phyloP scores from a whole-genome alignment of 371 early-diverging fungal genomes.

The Mortierella sp. region DNA sequence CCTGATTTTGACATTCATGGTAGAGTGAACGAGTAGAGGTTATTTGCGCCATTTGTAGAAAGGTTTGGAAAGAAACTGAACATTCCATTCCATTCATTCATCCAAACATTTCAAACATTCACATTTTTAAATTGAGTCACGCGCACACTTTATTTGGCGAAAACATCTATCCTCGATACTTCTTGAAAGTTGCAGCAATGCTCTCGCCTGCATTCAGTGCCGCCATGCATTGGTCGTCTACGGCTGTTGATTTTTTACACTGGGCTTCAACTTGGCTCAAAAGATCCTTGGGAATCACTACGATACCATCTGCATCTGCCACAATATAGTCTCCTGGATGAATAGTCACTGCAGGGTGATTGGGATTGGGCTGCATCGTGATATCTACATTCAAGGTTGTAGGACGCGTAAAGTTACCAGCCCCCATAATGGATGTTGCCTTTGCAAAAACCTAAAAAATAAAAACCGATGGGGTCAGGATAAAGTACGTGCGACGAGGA shows the following conservation, averaged over 20 bases:
- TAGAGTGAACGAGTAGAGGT: constrained; percentile 36
- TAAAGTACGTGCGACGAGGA: not conserved
- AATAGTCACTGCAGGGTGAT: constrained; percentile 66
- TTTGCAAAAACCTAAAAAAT: constrained; percentile 69
- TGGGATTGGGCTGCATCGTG: constrained; percentile 61
- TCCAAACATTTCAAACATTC: not conserved
- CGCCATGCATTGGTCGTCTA: constrained; percentile 79
- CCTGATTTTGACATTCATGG: constrained; percentile 52
- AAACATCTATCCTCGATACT: constrained; percentile 62
- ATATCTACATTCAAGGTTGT: constrained; percentile 73
- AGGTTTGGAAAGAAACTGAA: not conserved
- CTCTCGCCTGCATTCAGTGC: constrained; percentile 72
- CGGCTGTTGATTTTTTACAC: constrained; percentile 65
- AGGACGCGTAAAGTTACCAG: constrained; percentile 75
- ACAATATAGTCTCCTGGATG: constrained; percentile 81
- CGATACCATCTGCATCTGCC: constrained; percentile 85
- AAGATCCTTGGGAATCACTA: constrained; percentile 70
- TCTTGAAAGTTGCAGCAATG: constrained; percentile 77
- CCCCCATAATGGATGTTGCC: constrained; percentile 75
- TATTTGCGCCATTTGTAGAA: constrained; percentile 23
- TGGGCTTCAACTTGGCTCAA: constrained; percentile 68
- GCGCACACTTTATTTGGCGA: constrained; percentile 4
- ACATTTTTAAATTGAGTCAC: not conserved
- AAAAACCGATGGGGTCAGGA: not conserved
- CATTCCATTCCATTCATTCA: not conserved